Conservation (phyloP, 1,284 basidiomycete genomes). For the Pulchroboletus neoregius region DNA sequence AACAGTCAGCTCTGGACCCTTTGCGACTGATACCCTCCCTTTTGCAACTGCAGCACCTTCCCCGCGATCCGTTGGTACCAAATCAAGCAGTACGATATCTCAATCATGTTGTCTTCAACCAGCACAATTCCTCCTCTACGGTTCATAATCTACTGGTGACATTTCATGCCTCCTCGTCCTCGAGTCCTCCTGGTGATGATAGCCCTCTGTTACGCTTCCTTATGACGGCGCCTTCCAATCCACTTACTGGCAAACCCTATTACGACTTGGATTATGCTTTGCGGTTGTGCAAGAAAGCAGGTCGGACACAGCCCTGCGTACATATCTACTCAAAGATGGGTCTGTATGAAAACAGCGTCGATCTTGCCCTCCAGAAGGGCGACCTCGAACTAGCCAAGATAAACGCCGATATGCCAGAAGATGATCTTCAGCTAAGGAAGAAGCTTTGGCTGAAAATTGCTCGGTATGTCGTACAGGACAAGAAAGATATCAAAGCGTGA, state of each 20-base stretch:
- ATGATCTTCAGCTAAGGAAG: constrained; percentile 83
- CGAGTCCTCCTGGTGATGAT: constrained; percentile 55
- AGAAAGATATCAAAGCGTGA: constrained; percentile 95
- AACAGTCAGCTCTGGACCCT: constrained; percentile 76
- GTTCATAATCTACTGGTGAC: constrained; percentile 95
- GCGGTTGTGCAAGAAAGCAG: constrained; percentile 81
- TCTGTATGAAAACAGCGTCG: constrained; percentile 93
- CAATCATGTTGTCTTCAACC: constrained; percentile 77
- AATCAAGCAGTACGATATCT: constrained; percentile 90
- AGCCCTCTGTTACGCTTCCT: constrained; percentile 84
- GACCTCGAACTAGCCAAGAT: constrained; percentile 91
- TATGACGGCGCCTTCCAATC: constrained; percentile 77
- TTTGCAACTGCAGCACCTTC: constrained; percentile 71
- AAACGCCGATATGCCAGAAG: constrained; percentile 91
- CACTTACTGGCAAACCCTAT: constrained; percentile 82
- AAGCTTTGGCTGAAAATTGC: constrained; percentile 99
- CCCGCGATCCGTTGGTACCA: constrained; percentile 64
- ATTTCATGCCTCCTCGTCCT: constrained; percentile 64
- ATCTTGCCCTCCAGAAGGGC: constrained; percentile 89
- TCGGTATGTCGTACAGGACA: constrained; percentile 93
- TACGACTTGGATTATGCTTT: constrained; percentile 98
- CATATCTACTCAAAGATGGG: constrained; percentile 99
- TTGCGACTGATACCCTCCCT: constrained; percentile 87
- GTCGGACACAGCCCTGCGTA: constrained; percentile 86
- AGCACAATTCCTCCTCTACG: constrained; percentile 76